Evolutionary conservation across 306 rosid genomes (phyloP), one percentile per base, ranked within the genome.

Genomic region (Lotus japonicus): DNA sequence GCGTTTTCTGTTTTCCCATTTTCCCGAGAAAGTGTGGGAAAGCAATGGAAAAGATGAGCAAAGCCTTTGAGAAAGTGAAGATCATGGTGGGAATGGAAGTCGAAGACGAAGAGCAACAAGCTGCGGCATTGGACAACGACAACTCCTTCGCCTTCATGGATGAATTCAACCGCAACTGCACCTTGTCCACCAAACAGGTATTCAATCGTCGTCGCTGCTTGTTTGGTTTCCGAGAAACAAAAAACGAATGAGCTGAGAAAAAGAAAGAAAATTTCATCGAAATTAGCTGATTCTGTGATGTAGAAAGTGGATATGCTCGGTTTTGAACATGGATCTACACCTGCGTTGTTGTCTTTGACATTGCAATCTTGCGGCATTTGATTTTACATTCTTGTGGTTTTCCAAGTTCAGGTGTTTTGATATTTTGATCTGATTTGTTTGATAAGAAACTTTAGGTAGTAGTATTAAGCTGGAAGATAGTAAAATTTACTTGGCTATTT

Each of bases 171-270:
- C 87, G 97, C 63, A 81, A 84, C 75, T 92, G 98, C 75, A 83
- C 96, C 11, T 74, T 92, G 74, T 84, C 97, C 55, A 88, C 97
- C 42, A 84, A 78, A 75, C 96, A 89, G 97, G 98, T 92, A 1
- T n/a, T n/a, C n/a, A n/a, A n/a, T n/a, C n/a, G 3, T 42, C 9
- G 41, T 59, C 64, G 17, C 18, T 60, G 18, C 9, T 46, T 12
- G 46, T 31, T 74, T 13, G 17, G 57, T 49, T 44, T 48, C 14
- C 0, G 31, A 65, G 57, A 19, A 12, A 26, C 7, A 5, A 13
- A 15, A 35, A 16, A 57, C 42, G 1, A 33, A 36, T 36, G 16
- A 58, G 38, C 5, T 28, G 57, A 10, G 57, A 59, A 15, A 58
- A 9, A 38, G 19, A 23, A 9, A 45, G 2, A 3, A 26, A 61